These are phyloP conservation scores for Verticillium klebahnii DNA, from an alignment of 2,329 filamentous ascomycete genomes.

Conservation along the genomic window DNA sequence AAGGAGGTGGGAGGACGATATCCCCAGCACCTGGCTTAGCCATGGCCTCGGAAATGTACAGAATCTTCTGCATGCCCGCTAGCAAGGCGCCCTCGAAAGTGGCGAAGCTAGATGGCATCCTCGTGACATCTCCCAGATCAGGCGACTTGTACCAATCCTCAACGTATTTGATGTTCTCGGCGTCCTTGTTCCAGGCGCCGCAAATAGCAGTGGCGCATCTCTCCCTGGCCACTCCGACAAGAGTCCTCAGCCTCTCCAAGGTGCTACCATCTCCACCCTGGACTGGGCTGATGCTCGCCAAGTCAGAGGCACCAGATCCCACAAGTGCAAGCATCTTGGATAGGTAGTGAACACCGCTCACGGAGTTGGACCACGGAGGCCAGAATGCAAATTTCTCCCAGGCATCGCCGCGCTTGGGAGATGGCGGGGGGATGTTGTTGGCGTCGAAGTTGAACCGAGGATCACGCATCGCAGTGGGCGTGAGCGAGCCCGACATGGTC, in stretches of 20 bases:
- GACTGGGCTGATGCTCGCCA: constrained; percentile 70
- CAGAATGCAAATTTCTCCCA: constrained; percentile 97
- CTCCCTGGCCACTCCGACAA: constrained; percentile 78
- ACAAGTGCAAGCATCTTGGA: constrained; percentile 76
- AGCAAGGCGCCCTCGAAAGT: constrained; percentile 81
- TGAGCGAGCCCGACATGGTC: constrained; percentile 32
- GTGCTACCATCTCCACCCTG: constrained; percentile 46
- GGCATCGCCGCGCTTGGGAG: constrained; percentile 72
- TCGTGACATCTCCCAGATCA: constrained; percentile 81
- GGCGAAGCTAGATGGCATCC: constrained; percentile 82
- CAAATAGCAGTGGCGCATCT: constrained; percentile 81
- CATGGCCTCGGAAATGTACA: constrained; percentile 86
- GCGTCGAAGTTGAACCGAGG: constrained; percentile 77
- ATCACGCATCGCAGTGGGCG: constrained; percentile 57
- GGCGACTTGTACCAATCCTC: constrained; percentile 88
- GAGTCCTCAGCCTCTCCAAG: constrained; percentile 66
- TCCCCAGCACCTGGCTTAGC: constrained; percentile 67
- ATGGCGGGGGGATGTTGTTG: constrained; percentile 70
- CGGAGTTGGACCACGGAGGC: constrained; percentile 87
- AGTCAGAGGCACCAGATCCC: constrained; percentile 81
- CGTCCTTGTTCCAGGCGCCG: constrained; percentile 88
- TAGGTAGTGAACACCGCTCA: constrained; percentile 89
- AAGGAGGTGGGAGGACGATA: constrained; percentile 78
- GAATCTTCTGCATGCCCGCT: constrained; percentile 85
- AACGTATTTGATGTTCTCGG: constrained; percentile 84